Conservation (phyloP, 192 early-diverging fungal genomes). For the Entomortierella beljakovae region DNA sequence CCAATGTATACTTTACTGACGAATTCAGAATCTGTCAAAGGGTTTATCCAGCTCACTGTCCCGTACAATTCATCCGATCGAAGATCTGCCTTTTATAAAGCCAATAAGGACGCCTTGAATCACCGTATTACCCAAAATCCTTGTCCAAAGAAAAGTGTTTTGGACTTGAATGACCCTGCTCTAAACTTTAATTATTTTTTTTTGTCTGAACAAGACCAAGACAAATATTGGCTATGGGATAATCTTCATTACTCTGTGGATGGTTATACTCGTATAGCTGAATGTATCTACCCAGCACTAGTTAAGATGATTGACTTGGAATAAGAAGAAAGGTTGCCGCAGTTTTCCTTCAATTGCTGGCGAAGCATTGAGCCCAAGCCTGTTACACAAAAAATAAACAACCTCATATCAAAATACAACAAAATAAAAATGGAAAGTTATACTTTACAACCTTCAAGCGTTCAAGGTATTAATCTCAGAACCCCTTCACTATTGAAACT, state of each 20-base stretch:
- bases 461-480: too few relatives aligned
- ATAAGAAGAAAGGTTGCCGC: too few relatives aligned
- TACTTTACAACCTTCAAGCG: too few relatives aligned
- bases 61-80: constrained; percentile 18
- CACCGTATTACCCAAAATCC: neutral
- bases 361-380: too few relatives aligned
- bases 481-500: too few relatives aligned
- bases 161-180: constrained; percentile 9
- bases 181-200: constrained; percentile 20
- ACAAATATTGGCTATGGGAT: neutral
- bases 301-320: too few relatives aligned
- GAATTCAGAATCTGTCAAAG: neutral
- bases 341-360: too few relatives aligned
- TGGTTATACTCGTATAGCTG: constrained; percentile 14
- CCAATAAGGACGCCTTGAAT: constrained; percentile 12
- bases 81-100: neutral
- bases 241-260: constrained; percentile 14
- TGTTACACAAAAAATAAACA: too few relatives aligned
- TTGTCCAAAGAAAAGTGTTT: constrained; percentile 8
- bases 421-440: too few relatives aligned
- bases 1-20: constrained; percentile 1
- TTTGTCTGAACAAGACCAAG: constrained; percentile 6
- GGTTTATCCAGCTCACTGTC: constrained; percentile 14
- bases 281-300: constrained; percentile 7
- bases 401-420: too few relatives aligned